Conservation (phyloP, 2,329 filamentous ascomycete genomes). For the Cladosporium sp. region DNA sequence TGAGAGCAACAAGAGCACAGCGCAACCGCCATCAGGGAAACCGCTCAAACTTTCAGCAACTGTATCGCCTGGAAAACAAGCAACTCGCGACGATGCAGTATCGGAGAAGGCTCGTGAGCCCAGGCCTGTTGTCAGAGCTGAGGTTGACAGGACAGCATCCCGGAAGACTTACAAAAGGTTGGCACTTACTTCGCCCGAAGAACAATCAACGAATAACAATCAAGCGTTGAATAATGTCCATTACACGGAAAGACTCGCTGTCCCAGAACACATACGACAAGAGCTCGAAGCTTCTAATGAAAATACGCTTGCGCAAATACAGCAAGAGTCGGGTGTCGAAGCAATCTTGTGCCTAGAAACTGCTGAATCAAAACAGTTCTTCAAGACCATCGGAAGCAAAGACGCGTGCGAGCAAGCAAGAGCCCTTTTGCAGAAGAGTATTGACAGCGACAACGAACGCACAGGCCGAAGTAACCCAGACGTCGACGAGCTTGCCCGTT, state of each 20-base stretch:
- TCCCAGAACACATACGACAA: neutral
- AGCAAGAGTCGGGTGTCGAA: neutral
- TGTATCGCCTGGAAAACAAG: neutral
- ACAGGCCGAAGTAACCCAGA: neutral
- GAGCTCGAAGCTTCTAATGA: neutral
- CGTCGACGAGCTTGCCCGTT: neutral
- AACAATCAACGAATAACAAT: neutral
- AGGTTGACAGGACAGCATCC: too few relatives aligned
- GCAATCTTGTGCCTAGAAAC: neutral
- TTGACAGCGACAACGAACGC: neutral
- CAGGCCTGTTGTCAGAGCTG: too few relatives aligned
- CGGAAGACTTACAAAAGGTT: too few relatives aligned
- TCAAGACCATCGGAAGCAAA: neutral
- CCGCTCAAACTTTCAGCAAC: neutral
- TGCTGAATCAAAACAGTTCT: neutral
- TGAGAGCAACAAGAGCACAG: neutral
- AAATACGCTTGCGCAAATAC: neutral
- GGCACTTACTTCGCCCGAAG: neutral
- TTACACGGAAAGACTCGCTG: neutral
- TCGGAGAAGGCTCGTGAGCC: neutral
- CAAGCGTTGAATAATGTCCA: neutral
- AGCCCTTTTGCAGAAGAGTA: neutral
- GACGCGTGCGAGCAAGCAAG: neutral
- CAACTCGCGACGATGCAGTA: neutral
- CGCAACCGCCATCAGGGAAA: neutral